Conservation (phyloP, 306 rosid species). For the Malus sylvestris region DNA sequence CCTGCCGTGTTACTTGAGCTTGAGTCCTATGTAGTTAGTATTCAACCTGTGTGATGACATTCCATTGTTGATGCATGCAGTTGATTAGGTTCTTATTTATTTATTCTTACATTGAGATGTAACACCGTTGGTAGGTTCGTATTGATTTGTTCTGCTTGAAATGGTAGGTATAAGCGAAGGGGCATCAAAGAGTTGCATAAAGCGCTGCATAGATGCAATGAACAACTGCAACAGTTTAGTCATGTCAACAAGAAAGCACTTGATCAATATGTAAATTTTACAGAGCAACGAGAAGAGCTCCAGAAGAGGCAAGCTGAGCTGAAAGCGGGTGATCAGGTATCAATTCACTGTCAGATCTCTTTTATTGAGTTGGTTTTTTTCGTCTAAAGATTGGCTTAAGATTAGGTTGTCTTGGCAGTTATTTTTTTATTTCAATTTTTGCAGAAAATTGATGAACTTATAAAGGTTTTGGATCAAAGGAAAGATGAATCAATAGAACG, state of each 20-base stretch:
- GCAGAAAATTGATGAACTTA: slow-evolving; percentile 92
- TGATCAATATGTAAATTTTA: slow-evolving; percentile 89
- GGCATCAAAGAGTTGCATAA: slow-evolving; percentile 71
- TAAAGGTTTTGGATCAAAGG: slow-evolving; percentile 83
- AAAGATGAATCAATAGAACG: slow-evolving; percentile 96
- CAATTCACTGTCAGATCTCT: neutral
- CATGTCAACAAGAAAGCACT: slow-evolving; percentile 97
- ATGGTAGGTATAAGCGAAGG: slow-evolving; percentile 70
- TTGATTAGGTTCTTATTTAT: neutral
- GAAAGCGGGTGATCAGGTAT: slow-evolving; percentile 93
- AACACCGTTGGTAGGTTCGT: neutral
- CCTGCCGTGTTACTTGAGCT: neutral
- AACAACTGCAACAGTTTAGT: slow-evolving; percentile 83
- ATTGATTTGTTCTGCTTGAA: slow-evolving; percentile 14
- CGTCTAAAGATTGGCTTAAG: neutral
- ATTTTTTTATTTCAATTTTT: slow-evolving; percentile 15
- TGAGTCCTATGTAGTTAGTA: neutral
- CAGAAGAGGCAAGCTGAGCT: slow-evolving; percentile 95
- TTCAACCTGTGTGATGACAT: neutral
- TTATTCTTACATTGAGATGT: neutral
- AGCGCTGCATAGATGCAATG: slow-evolving; percentile 86
- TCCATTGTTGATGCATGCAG: neutral
- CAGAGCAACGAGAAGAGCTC: slow-evolving; percentile 96
- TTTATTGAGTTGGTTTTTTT: neutral
- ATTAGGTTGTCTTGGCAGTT: neutral